These are phyloP conservation scores for Lentinula sp. DNA, from an alignment of 768 basidiomycete species.

Conservation along the genomic window DNA sequence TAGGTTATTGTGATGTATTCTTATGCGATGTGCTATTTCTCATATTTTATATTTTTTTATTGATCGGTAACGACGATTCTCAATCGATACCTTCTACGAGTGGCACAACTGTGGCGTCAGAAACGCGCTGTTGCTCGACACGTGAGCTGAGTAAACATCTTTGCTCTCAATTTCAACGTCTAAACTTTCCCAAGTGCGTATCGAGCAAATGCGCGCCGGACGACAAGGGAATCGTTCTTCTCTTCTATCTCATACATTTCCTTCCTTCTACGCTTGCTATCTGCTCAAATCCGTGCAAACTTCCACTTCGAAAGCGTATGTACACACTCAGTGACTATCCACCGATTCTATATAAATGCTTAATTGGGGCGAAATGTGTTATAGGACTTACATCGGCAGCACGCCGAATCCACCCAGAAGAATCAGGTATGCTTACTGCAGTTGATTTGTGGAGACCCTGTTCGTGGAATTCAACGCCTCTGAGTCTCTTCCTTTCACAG, in stretches of 20 bases:
- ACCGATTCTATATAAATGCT: too few species aligned
- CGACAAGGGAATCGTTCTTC: slow-evolving; percentile 14
- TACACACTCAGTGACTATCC: not conserved
- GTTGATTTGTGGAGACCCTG: not conserved
- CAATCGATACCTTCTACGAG: too few species aligned
- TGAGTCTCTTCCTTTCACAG: slow-evolving; percentile 21
- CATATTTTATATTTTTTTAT: too few species aligned
- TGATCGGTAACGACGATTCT: too few species aligned
- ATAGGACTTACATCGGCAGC: slow-evolving; percentile 72
- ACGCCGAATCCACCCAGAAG: slow-evolving; percentile 62
- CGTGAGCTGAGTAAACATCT: not conserved
- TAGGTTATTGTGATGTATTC: not conserved
- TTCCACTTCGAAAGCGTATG: slow-evolving; percentile 39
- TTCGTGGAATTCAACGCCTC: not conserved
- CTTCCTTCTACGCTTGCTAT: slow-evolving; percentile 79
- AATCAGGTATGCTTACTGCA: slow-evolving; percentile 38
- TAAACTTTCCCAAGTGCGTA: not conserved
- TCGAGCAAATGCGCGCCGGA: not conserved
- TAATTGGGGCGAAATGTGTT: not conserved
- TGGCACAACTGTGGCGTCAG: not conserved
- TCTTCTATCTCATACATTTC: slow-evolving; percentile 39
- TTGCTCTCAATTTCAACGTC: not conserved
- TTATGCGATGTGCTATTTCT: not conserved
- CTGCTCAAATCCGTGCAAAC: slow-evolving; percentile 64
- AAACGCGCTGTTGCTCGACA: not conserved